phyloP scores from a whole-genome alignment of 2,329 filamentous ascomycete genomes.

The Neofusicoccum sp. region DNA sequence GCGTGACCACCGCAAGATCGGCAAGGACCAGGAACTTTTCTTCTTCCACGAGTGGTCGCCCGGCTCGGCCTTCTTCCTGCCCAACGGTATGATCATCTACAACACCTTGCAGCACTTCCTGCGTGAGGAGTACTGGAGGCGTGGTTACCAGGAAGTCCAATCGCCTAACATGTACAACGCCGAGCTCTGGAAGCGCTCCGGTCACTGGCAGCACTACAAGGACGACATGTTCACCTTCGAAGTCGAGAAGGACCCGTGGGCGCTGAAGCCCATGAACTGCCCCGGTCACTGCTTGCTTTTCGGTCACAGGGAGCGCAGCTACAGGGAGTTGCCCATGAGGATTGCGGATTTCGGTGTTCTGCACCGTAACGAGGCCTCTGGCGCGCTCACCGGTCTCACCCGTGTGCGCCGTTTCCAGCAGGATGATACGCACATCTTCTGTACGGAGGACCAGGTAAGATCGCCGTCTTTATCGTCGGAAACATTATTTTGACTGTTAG shows the following conservation, averaged over 20 bases:
- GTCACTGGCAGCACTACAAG: slow-evolving; percentile 76
- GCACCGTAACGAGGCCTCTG: slow-evolving; percentile 83
- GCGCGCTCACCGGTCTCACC: slow-evolving; percentile 76
- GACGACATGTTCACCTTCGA: slow-evolving; percentile 94
- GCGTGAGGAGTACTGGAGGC: slow-evolving; percentile 84
- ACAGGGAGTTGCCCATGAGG: slow-evolving; percentile 76
- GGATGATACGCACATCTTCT: slow-evolving; percentile 90
- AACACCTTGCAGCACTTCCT: slow-evolving; percentile 82
- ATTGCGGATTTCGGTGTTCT: slow-evolving; percentile 85
- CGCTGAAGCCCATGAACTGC: slow-evolving; percentile 95
- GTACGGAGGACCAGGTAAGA: slow-evolving; percentile 68
- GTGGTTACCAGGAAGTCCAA: slow-evolving; percentile 92
- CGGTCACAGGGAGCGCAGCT: slow-evolving; percentile 68
- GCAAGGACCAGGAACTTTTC: slow-evolving; percentile 93
- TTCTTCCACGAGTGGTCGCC: slow-evolving; percentile 96
- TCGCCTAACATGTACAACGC: slow-evolving; percentile 97
- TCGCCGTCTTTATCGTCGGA: not conserved
- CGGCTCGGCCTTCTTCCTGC: slow-evolving; percentile 87
- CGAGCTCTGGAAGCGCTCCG: slow-evolving; percentile 88
- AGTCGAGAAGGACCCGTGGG: slow-evolving; percentile 80
- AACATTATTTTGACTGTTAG: not conserved
- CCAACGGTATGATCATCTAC: slow-evolving; percentile 90
- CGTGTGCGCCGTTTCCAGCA: slow-evolving; percentile 85
- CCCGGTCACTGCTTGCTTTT: slow-evolving; percentile 86
- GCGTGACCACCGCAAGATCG: slow-evolving; percentile 91